Evolutionary conservation across 176 grass and related monocot genomes (phyloP).

Genomic region (Pontederia paniculata): DNA sequence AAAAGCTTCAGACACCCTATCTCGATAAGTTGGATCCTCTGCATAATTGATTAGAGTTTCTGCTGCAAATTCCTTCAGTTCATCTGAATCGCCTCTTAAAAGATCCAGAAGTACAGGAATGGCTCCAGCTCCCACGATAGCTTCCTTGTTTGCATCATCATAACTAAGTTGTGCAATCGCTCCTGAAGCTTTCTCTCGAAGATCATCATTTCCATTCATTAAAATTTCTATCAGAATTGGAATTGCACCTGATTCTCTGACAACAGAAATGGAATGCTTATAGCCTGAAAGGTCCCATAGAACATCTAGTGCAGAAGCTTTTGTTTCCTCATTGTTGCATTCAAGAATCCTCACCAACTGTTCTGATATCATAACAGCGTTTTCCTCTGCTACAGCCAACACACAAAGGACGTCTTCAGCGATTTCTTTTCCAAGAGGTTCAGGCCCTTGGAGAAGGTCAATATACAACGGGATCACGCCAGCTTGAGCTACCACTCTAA

Average conservation of each 20-base stretch:
- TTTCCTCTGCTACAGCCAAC: slow-evolving; percentile 11
- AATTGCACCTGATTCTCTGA: slow-evolving; percentile 8
- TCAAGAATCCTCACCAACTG: slow-evolving; percentile 18
- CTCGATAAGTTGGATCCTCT: slow-evolving; percentile 3
- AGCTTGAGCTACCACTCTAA: background rate
- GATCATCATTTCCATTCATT: background rate
- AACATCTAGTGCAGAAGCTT: slow-evolving; percentile 13
- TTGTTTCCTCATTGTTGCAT: background rate
- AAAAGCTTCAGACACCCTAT: background rate
- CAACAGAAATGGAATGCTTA: slow-evolving; percentile 5
- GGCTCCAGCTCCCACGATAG: slow-evolving; percentile 10
- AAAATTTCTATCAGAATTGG: slow-evolving; percentile 3
- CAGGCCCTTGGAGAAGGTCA: slow-evolving; percentile 6
- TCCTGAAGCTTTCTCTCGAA: slow-evolving; percentile 12
- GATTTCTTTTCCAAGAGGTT: slow-evolving; percentile 19
- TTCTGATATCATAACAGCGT: slow-evolving; percentile 11
- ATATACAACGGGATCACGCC: slow-evolving; percentile 14
- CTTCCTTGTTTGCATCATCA: slow-evolving; percentile 9
- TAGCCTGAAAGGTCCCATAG: slow-evolving; percentile 12
- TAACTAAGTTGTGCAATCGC: slow-evolving; percentile 16
- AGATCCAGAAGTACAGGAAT: slow-evolving; percentile 11
- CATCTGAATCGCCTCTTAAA: slow-evolving; percentile 7
- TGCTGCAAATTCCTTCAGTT: slow-evolving; percentile 9
- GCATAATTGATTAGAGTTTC: slow-evolving; percentile 18
- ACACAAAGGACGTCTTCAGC: slow-evolving; percentile 16